phyloP scores from a whole-genome alignment of 768 basidiomycete species.

The Leccinum arenicola region DNA sequence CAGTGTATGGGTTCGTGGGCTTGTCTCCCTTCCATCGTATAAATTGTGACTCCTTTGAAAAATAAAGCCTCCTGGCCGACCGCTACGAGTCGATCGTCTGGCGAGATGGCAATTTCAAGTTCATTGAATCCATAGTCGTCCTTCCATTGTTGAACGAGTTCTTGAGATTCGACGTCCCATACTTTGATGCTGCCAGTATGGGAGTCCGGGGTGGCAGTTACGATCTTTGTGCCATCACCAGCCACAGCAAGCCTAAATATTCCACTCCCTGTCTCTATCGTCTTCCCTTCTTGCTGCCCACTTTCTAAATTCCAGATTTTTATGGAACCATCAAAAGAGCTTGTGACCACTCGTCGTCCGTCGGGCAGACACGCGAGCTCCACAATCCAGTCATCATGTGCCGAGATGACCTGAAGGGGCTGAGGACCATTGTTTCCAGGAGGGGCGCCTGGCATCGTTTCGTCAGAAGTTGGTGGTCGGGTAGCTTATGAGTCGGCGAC shows the following conservation, averaged over 20 bases:
- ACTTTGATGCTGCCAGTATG: not conserved
- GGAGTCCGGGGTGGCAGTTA: not conserved
- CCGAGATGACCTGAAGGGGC: not conserved
- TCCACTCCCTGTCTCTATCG: not conserved
- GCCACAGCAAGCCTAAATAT: not conserved
- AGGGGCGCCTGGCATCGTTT: too few species aligned
- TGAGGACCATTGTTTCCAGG: too few species aligned
- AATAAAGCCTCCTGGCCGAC: not conserved
- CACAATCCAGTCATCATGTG: not conserved
- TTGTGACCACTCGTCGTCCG: constrained; percentile 3
- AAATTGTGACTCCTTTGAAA: not conserved
- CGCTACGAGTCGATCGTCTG: not conserved
- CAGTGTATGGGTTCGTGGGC: too few species aligned
- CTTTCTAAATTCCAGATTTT: constrained; percentile 5
- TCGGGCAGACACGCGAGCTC: constrained; percentile 4
- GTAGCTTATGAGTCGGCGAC: too few species aligned
- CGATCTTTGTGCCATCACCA: not conserved
- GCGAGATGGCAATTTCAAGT: not conserved
- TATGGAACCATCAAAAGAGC: not conserved
- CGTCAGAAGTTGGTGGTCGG: too few species aligned
- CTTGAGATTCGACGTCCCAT: not conserved
- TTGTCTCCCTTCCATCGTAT: too few species aligned
- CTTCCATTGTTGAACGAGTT: not conserved
- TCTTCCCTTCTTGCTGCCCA: constrained; percentile 5
- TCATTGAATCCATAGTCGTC: not conserved